phyloP scores from a whole-genome alignment of 495 filamentous ascomycete species.

The Xylaria venustula region DNA sequence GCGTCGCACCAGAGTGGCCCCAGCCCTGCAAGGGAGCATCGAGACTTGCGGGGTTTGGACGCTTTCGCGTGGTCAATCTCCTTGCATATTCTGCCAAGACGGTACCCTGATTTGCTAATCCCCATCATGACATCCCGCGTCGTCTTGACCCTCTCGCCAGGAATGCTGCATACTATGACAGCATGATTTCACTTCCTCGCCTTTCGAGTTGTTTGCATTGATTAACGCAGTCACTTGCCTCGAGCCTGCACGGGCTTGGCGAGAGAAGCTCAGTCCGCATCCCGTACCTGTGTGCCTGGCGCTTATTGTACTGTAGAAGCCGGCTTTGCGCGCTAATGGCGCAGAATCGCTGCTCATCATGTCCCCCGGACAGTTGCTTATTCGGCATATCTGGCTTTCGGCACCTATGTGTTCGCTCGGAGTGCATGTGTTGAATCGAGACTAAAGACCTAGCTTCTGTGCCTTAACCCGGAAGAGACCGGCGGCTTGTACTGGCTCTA shows the following conservation, averaged over 20 bases:
- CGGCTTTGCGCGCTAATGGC: constrained; percentile 9
- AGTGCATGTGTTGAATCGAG: background rate
- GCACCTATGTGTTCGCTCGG: background rate
- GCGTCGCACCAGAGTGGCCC: constrained; percentile 9
- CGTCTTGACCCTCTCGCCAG: constrained; percentile 4
- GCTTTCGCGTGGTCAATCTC: constrained; percentile 13
- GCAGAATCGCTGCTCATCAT: background rate
- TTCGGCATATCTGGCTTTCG: background rate
- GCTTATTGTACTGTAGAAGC: background rate
- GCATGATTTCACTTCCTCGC: constrained; percentile 12
- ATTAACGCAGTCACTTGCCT: constrained; percentile 13
- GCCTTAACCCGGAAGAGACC: background rate
- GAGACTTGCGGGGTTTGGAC: constrained; percentile 11
- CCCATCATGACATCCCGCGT: constrained; percentile 14
- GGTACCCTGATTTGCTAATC: constrained; percentile 9
- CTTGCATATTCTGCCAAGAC: constrained; percentile 12
- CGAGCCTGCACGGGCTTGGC: background rate
- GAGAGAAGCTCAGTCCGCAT: background rate
- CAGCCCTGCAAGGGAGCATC: constrained; percentile 11
- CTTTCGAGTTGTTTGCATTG: constrained; percentile 15
- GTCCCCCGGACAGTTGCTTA: background rate
- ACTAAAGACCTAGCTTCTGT: background rate
- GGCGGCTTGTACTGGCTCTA: background rate
- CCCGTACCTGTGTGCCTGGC: constrained; percentile 3
- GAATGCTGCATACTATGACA: constrained; percentile 14